Evolutionary conservation across 2,329 filamentous ascomycete genomes (phyloP).

Genomic region (Fusarium sp.): DNA sequence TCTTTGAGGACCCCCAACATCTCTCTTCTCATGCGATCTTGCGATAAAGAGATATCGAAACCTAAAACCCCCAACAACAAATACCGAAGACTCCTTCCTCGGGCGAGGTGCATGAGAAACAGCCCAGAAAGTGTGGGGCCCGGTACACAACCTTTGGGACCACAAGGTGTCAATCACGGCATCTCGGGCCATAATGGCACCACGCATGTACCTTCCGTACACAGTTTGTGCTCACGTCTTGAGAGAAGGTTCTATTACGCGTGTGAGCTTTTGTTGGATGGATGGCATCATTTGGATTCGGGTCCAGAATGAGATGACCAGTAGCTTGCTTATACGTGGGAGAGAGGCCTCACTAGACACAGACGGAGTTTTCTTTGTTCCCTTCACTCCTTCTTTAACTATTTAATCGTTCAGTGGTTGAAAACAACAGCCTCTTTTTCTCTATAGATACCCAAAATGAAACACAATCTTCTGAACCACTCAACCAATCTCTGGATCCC

Average conservation of each 20-base stretch:
- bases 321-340: background rate
- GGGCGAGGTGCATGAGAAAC: conserved; percentile 28
- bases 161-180: conserved; percentile 38
- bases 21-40: background rate
- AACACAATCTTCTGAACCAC: conserved; percentile 7
- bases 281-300: conserved; percentile 5
- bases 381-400: conserved; percentile 1
- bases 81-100: background rate
- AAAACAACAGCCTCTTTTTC: conserved; percentile 14
- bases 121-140: conserved; percentile 35
- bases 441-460: conserved; percentile 44
- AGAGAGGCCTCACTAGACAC: background rate
- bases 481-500: conserved; percentile 9
- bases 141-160: background rate
- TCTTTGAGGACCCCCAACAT: background rate
- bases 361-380: conserved; percentile 4
- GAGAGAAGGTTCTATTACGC: background rate
- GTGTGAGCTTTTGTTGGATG: background rate
- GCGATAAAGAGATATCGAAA: background rate
- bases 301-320: background rate
- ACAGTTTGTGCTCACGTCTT: background rate
- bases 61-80: conserved; percentile 12
- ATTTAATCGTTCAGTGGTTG: conserved; percentile 22
- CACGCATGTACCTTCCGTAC: conserved; percentile 11
- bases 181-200: conserved; percentile 38